These are phyloP conservation scores for Leccinellum luteum DNA, from an alignment of 768 basidiomycete genomes.

Conservation along the genomic window DNA sequence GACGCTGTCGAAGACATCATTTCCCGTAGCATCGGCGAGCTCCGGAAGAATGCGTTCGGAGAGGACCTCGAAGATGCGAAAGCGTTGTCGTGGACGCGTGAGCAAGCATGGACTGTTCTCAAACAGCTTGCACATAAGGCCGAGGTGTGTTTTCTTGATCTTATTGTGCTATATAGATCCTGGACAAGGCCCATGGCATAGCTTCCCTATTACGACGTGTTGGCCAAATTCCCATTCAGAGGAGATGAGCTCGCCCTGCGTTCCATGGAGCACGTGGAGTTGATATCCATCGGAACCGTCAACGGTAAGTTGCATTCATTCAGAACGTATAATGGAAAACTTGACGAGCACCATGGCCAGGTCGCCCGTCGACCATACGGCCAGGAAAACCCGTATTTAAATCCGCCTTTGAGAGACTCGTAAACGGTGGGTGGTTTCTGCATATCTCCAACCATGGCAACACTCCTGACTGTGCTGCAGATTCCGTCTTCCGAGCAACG, in stretches of 20 bases:
- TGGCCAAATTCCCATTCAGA: conserved; percentile 87
- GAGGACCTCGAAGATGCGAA: conserved; percentile 91
- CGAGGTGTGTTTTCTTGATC: conserved; percentile 46
- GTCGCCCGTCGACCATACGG: conserved; percentile 77
- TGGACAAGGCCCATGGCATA: conserved; percentile 24
- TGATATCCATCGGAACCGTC: conserved; percentile 75
- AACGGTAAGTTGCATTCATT: conserved; percentile 49
- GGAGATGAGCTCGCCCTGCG: conserved; percentile 81
- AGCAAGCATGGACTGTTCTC: conserved; percentile 86
- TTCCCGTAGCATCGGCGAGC: conserved; percentile 69
- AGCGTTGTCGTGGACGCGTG: conserved; percentile 74
- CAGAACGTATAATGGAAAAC: neutral
- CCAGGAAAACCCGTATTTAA: conserved; percentile 91
- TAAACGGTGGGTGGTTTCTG: conserved; percentile 53
- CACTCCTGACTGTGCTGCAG: conserved; percentile 35
- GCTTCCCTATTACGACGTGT: conserved; percentile 79
- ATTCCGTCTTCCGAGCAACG: conserved; percentile 72
- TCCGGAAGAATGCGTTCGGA: conserved; percentile 90
- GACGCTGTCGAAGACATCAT: conserved; percentile 93
- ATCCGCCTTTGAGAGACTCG: conserved; percentile 80
- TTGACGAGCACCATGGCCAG: conserved; percentile 35
- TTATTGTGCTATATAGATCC: conserved; percentile 21
- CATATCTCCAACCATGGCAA: neutral
- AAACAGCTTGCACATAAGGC: conserved; percentile 63
- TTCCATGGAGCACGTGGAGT: conserved; percentile 84